phyloP scores from a whole-genome alignment of 2,329 filamentous ascomycete genomes.

The Lasiodiplodia sp. region DNA sequence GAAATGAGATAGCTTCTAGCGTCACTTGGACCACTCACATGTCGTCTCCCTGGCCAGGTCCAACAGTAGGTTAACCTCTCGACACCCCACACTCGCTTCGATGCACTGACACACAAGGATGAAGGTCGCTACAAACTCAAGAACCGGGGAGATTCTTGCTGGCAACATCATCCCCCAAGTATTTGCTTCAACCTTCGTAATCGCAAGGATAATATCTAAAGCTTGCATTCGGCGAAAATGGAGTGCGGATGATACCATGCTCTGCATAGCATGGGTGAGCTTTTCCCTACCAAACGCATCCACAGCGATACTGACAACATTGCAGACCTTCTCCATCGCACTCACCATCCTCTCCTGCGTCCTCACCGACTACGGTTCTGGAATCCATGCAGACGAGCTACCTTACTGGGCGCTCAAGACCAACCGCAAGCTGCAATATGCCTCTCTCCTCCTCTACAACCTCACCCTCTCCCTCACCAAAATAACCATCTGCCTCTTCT shows the following conservation, averaged over 20 bases:
- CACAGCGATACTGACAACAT: background rate
- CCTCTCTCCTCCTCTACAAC: slow-evolving; percentile 41
- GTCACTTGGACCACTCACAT: background rate
- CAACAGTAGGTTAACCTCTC: slow-evolving; percentile 1
- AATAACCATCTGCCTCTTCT: slow-evolving; percentile 44
- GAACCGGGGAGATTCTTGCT: background rate
- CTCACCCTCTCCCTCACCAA: slow-evolving; percentile 37
- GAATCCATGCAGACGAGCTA: slow-evolving; percentile 2
- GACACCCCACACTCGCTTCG: background rate
- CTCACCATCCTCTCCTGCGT: slow-evolving; percentile 10
- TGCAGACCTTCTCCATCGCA: background rate
- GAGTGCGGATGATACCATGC: slow-evolving; percentile 7
- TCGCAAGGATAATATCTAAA: slow-evolving; percentile 17
- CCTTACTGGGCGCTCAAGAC: background rate
- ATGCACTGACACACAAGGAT: background rate
- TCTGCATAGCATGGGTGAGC: slow-evolving; percentile 13
- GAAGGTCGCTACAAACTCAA: background rate
- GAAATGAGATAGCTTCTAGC: background rate
- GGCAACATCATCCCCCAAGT: slow-evolving; percentile 17
- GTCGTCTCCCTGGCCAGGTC: slow-evolving; percentile 3
- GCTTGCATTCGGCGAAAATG: slow-evolving; percentile 3
- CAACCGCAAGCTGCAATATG: slow-evolving; percentile 34
- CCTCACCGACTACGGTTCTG: slow-evolving; percentile 9
- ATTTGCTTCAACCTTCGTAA: background rate
- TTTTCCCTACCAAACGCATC: too few relatives aligned